Conservation (phyloP, 75 land plant species). For the Picea glauca region DNA sequence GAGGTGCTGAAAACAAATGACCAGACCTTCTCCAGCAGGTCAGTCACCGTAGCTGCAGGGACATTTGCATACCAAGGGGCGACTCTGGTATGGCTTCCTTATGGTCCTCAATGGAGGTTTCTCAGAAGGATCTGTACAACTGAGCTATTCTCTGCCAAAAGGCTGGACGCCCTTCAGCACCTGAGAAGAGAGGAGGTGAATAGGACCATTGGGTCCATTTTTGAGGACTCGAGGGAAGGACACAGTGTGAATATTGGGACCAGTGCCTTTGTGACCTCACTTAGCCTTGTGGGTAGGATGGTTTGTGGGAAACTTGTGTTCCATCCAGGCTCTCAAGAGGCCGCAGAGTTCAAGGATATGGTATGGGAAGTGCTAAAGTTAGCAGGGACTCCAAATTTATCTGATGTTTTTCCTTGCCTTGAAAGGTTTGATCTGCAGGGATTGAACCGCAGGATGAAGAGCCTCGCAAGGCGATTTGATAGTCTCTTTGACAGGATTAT, state of each 20-base stretch:
- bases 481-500: slow-evolving; percentile 3
- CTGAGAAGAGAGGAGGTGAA: slow-evolving; percentile 6
- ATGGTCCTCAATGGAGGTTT: background rate
- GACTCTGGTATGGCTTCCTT: background rate
- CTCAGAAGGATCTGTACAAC: slow-evolving; percentile 9
- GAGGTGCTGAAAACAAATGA: background rate
- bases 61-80: background rate
- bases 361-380: background rate
- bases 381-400: background rate
- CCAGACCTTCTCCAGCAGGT: slow-evolving; percentile 3
- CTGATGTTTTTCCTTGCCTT: slow-evolving; percentile 6
- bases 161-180: slow-evolving; percentile 4
- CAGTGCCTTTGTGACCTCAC: background rate
- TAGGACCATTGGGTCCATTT: background rate
- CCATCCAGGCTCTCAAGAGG: background rate
- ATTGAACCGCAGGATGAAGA: background rate
- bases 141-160: slow-evolving; percentile 9
- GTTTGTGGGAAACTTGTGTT: background rate
- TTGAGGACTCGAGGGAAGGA: background rate
- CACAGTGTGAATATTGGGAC: background rate
- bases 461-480: background rate
- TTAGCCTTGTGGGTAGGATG: slow-evolving; percentile 2
- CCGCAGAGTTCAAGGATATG: slow-evolving; percentile 7
- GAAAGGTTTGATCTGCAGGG: slow-evolving; percentile 10
- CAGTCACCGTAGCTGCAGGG: background rate